Evolutionary conservation across 2,329 filamentous ascomycete species (phyloP), one percentile per base, ranked within the genome.

Genomic region (Fusarium subglutinans): DNA sequence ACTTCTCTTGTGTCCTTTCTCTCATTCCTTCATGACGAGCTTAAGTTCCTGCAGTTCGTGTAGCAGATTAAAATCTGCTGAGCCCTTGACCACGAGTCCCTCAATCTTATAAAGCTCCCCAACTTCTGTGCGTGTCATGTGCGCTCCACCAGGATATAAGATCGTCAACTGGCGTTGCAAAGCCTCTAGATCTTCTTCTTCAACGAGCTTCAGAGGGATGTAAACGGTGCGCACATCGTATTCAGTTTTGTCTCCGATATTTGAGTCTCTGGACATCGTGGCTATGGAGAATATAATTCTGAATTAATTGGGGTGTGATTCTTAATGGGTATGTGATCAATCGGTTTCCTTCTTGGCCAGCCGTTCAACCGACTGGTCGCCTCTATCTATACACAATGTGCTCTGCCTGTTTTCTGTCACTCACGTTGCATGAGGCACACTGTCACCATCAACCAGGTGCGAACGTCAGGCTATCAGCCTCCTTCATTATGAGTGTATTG

Each of bases 251-350:
- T 51, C 9, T 35, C 48, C 48, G 17, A 24, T 24, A 51, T 33
- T 51, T 24, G 48, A 51, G 22, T 51, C 48, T 51, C 48, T 0
- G 0, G 48, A 51, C 12, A 51, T 35, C 20, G 1, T 20, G 17
- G n/a, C 48, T 24, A 15, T 2, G 12, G 11, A 2, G 12, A 17
- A 20, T 51, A 5, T 20, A 5, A 10, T 24, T 35, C 6, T 20
- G 0, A 2, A 12, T 18, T 24, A 10, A 15, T 24, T 8, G 22
- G 0, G 2, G 4, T 51, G 48, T 24, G 12, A 4, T 24, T 24
- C 30, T 35, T 18, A 20, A 2, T 20, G 22, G 17, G 17, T 51
- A 9, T 3, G 30, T 35, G 22, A n/a, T 35, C 22, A 24, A 13
- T 6, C 20, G 8, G 17, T 4, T 35, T 5, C 44, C 18, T 28